Evolutionary conservation across 1,284 basidiomycete genomes (phyloP), one percentile per base, ranked within the genome.

Genomic region (Rhodotorula sp.): DNA sequence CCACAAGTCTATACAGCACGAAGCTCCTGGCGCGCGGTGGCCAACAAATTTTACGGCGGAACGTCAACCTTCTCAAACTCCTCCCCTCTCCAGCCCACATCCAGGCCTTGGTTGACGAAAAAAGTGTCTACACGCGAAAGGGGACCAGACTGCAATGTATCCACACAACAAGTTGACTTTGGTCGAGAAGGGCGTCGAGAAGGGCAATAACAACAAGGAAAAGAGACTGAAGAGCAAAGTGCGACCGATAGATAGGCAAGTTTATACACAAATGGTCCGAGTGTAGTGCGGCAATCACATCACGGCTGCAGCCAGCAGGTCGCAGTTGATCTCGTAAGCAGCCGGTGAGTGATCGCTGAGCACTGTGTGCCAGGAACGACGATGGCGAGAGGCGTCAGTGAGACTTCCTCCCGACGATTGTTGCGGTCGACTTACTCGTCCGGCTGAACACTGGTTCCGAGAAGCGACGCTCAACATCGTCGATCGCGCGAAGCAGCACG

Each of bases 381-480:
- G 46, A 29, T 29, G 29, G 14, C n/a, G 43, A 10, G 47, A 8
- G 8, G 26, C 2, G 43, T 18, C 26, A 21, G 23, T 14, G n/a
- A 21, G 34, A 31, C 1, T 15, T 23, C 39, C 18, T 49, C 4
- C 8, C 8, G 23, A 4, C 12, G 29, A 23, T 20, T 21, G 20
- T 29, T 54, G 63, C 20, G 23, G 10, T 34, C 1, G 18, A 67
- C 75, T 20, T 21, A 74, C 72, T 69, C 29, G 70, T 64, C 7
- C 64, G 62, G 46, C 74, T 72, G 59, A 79, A 84, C 76, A 84
- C 74, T 68, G 84, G 83, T 71, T 85, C 84, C 29, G 82, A 79
- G 76, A 85, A 85, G 6, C 84, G 73, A 70, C 82, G 82, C 69
- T 82, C 80, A 8, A 85, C 83, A 26, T 84, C 82, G 59, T 84